These are phyloP conservation scores for Fusarium graminum DNA, from an alignment of 2,329 filamentous ascomycete genomes.

Conservation along the genomic window DNA sequence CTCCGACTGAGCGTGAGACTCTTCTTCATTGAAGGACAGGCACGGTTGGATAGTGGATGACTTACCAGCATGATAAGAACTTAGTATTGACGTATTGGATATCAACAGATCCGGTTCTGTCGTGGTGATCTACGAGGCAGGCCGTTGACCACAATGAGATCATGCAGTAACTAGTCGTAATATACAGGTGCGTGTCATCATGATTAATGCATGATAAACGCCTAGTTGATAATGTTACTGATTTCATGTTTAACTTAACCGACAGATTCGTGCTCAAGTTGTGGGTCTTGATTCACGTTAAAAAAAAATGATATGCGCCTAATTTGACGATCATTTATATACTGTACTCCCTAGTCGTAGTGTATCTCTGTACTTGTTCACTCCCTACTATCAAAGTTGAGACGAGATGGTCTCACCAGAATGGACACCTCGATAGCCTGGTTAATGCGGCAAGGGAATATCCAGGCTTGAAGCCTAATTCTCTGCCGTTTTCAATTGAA, in stretches of 20 bases:
- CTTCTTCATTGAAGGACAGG: constrained; percentile 47
- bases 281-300: neutral
- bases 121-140: neutral
- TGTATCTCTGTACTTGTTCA: neutral
- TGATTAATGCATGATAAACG: neutral
- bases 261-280: neutral
- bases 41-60: neutral
- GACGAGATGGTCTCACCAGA: neutral
- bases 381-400: neutral
- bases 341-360: neutral
- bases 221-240: neutral
- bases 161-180: neutral
- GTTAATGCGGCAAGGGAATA: neutral
- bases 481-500: too few relatives aligned
- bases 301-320: neutral
- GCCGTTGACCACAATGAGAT: neutral
- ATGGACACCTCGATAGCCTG: neutral
- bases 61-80: neutral
- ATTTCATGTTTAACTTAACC: neutral
- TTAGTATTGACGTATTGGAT: neutral
- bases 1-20: constrained; percentile 49
- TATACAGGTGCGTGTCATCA: neutral
- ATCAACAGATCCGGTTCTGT: neutral
- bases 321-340: neutral
- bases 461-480: too few relatives aligned